Evolutionary conservation across 2,329 filamentous ascomycete species (phyloP), one percentile per base, ranked within the genome.

Genomic region (Taxawa tesnikishii): DNA sequence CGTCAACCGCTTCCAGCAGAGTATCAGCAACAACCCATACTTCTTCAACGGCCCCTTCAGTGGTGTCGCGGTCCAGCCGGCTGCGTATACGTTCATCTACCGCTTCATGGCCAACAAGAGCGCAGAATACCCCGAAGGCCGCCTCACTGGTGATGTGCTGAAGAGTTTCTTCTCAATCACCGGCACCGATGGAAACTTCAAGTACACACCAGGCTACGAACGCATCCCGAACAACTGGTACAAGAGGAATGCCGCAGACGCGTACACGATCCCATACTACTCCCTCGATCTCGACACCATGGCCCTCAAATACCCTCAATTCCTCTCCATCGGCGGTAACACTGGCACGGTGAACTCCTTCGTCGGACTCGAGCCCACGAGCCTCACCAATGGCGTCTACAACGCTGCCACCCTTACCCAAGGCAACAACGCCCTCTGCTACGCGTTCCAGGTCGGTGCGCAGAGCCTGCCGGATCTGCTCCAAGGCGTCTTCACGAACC

Each of bases 351-450:
- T 39, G 3, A 49, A 55, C 41, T 46, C 49, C 13, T 58, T 58
- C 39, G 45, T 46, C 15, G 52, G 52, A 4, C 34, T 60, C 16
- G 43, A 59, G 32, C 38, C 56, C 4, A 35, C 27, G 7, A 43
- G 58, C 28, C 34, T 63, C 8, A 58, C 54, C 11, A 49, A 50
- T 8, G 59, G 59, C 15, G 45, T 68, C 1, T 58, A 61, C 38
- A 67, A 64, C 40, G 37, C 45, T 4, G 38, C 43, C 4, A 59
- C 49, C 9, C 46, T 69, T 1, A 43, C 60, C 1, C 38, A 69
- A 33, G 62, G 60, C 10, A 65, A 70, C 48, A 67, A 70, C 42
- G 45, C 59, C 5, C 31, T 58, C 11, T 68, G 65, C 38, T 61
- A 63, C 37, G 53, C 44, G 6, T 52, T 58, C 18, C 55, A 67